Percentiles rank a stretch among this genome's conserved stretches.
Evolutionary conservation across 2,329 filamentous ascomycete genomes (phyloP).

Genomic region (Podosphaera xanthii): DNA sequence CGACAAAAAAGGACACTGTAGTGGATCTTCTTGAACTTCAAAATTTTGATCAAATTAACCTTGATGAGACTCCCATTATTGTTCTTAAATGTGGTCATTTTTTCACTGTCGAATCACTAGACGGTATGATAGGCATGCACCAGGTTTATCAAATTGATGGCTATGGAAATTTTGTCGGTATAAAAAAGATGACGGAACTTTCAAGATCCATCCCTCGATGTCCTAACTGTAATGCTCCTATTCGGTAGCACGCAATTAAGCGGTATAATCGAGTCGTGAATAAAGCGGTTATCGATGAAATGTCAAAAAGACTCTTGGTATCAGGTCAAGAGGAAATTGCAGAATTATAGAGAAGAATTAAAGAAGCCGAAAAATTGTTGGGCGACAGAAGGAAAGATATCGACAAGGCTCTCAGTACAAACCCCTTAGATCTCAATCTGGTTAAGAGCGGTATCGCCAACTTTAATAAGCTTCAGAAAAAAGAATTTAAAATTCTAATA

Average conservation of each 20-base stretch:
- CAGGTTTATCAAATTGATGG: constrained; percentile 24
- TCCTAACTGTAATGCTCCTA: neutral
- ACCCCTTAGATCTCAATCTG: neutral
- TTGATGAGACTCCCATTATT: constrained; percentile 36
- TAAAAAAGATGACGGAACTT: neutral
- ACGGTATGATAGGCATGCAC: constrained; percentile 33
- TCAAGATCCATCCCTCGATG: neutral
- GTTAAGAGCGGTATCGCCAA: neutral
- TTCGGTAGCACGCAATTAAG: constrained; percentile 8
- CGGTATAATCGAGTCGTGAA: constrained; percentile 40
- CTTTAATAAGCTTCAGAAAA: neutral
- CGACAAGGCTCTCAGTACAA: neutral
- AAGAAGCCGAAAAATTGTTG: neutral
- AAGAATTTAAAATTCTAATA: neutral
- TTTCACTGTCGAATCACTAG: constrained; percentile 34
- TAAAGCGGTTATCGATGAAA: constrained; percentile 35
- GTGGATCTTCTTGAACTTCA: constrained; percentile 35
- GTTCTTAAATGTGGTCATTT: constrained; percentile 42
- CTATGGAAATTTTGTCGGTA: constrained; percentile 7
- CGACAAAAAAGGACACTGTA: constrained; percentile 3
- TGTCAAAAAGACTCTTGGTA: constrained; percentile 39
- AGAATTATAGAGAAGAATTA: constrained; percentile 17
- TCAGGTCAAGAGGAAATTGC: constrained; percentile 20
- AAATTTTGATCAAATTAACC: constrained; percentile 31
- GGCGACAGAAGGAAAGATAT: neutral